Evolutionary conservation across 2,329 filamentous ascomycete genomes (phyloP), one percentile per base, ranked within the genome.

Genomic region (Helotiales sp.): DNA sequence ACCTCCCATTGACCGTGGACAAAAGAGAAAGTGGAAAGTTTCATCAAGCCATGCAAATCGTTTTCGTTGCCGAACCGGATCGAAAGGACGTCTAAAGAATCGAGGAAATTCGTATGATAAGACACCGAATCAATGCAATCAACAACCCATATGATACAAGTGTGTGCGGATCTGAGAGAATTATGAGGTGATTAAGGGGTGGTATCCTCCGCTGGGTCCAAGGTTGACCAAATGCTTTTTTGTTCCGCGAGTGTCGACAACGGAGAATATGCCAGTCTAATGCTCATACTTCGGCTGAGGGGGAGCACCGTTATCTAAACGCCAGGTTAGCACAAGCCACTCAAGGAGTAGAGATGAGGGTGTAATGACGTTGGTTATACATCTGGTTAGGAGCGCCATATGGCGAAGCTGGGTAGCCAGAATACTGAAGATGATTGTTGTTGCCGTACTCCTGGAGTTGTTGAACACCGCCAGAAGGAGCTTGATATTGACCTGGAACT

Each of bases 401-500:
- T 4, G 81, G 81, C 12, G 82, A 84, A 50, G 83, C 79, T 51
- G 82, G 81, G 68, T 86, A 85, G 66, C 75, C 79, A 48, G 78
- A 73, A 65, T 86, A 85, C 48, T 66, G 62, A 17, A 67, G 31
- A 30, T 69, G 64, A 31, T 60, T 63, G 62, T 75, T 76, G 54
- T 74, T 76, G 52, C 74, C 74, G 67, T 87, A 87, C 55, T 87
- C 83, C 9, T 81, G 74, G 3, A 86, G 73, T 66, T 82, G 80
- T 63, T 81, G 79, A 22, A 85, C 81, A 24, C 76, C 76, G 1
- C 75, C 77, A 1, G 83, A 80, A 15, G 86, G 84, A n/a, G 61
- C 80, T 38, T 86, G 82, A 68, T 91, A 91, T 67, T 88, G 85
- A 58, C 73, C 79, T 71, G 79, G 77, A 22, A 80, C 77, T 65